A percentile compares a stretch with the other conserved stretches of the same genome.
phyloP scores from a whole-genome alignment of 768 basidiomycete genomes.

The Mycena venus region DNA sequence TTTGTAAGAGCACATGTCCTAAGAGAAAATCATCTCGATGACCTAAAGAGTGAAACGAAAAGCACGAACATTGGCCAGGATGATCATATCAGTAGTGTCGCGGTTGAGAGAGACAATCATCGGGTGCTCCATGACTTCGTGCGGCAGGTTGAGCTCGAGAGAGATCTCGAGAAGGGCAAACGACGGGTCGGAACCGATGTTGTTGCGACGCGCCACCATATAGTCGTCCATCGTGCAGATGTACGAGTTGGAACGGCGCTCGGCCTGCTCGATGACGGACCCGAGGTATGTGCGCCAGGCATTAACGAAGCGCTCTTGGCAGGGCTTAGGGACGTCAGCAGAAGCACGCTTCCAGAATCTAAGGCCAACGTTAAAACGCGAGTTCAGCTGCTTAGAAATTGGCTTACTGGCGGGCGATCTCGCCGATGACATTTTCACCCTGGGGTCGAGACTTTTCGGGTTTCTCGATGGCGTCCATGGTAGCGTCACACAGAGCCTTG shows the following conservation, averaged over 20 bases:
- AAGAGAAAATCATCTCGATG: too few species aligned
- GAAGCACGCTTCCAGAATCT: slow-evolving; percentile 23
- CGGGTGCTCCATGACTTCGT: neutral
- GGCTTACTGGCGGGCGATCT: slow-evolving; percentile 21
- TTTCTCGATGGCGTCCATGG: slow-evolving; percentile 18
- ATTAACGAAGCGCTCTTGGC: slow-evolving; percentile 16
- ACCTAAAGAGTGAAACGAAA: too few species aligned
- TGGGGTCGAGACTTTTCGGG: slow-evolving; percentile 10
- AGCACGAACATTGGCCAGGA: neutral
- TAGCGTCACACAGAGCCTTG: slow-evolving; percentile 2
- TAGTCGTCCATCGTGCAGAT: slow-evolving; percentile 17
- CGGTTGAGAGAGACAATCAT: neutral
- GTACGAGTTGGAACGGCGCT: neutral
- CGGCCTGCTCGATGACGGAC: slow-evolving; percentile 17
- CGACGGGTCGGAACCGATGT: slow-evolving; percentile 8
- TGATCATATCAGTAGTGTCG: neutral
- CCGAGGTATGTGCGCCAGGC: slow-evolving; percentile 4
- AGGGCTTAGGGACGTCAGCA: neutral
- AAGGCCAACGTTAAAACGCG: neutral
- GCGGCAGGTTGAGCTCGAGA: neutral
- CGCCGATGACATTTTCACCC: slow-evolving; percentile 18
- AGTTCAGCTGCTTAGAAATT: neutral
- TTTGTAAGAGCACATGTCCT: too few species aligned
- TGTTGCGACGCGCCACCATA: slow-evolving; percentile 15
- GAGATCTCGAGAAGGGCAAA: neutral